Evolutionary conservation across 805 yeast genomes (phyloP), one percentile per base, ranked within the genome.

Genomic region (Starmerella powellii): DNA sequence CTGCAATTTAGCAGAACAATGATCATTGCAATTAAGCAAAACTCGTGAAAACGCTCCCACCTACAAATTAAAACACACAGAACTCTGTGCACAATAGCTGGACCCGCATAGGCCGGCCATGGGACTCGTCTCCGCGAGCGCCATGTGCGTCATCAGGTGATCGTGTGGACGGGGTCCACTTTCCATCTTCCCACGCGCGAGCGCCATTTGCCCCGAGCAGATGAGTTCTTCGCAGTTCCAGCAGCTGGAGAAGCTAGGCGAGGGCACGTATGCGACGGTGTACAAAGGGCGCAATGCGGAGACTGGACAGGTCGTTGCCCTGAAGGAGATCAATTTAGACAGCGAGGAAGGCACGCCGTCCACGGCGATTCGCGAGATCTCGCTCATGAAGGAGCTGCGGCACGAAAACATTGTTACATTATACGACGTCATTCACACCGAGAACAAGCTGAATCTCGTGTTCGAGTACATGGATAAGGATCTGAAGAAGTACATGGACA

Each of bases 331-430:
- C 64, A 82, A 81, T 55, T 69, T 88, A 47, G 98, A 91, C 58
- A 80, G 93, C 39, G 98, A 91, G 58, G 96, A 91, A 64, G 98
- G 98, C 30, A 93, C 97, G 1, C 98, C 98, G 6, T 85, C 95
- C 4, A 91, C 98, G 1, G 98, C 98, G 2, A 88, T 88, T 55
- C 73, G 98, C 50, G 98, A 88, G 63, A 88, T 88, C 48, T 88
- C 97, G 4, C 67, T 88, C 45, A 80, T 88, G 85, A 88, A 88
- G 63, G 98, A 88, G 63, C 70, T 88, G 46, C 84, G 83, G 59
- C 94, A 87, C 60, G 94, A 82, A 51, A 88, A 88, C 61, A 85
- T 88, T 49, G 93, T 88, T 34, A 78, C 95, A 12, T 65, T 88
- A 38, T 86, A 86, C 64, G 98, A 88, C 61, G 96, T 88, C 33